Evolutionary conservation across 78 protist genomes (phyloP), one percentile per base, ranked within the genome.

Genomic region (Cavenderia fasciculata): DNA sequence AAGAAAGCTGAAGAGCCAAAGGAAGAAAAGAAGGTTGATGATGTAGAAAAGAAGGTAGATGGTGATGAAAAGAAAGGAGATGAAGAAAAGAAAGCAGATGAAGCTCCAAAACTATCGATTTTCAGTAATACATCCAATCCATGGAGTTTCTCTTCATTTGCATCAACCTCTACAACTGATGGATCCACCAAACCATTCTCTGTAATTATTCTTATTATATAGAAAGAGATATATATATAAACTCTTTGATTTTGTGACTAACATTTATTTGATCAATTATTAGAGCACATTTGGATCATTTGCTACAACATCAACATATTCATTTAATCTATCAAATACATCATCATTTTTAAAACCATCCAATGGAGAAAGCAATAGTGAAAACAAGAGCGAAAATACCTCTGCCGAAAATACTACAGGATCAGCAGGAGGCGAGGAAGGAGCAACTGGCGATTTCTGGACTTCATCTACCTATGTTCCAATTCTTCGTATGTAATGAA

Each of bases 251-350:
- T 10, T 57, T 57, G 63, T 57, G 27, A 23, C 4, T 27, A 27
- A 6, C 27, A n/a, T 5, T 36, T 21, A 4, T 38, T 43, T 3
- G 72, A 38, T 40, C 72, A 63, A 38, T 63, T 63, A 27, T n/a
- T n/a, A n/a, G n/a, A n/a, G n/a, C n/a, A n/a, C 51, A 33, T 63
- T 63, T 34, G 6, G 38, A 40, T 63, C 87, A 47, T 38, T 47
- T 1, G 36, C 68, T 41, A 43, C 59, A 62, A 2, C 87, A 77
- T 19, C 87, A 31, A 29, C 78, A 71, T 77, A 62, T 40, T 62
- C 87, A 62, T 77, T 77, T 47, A 62, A 77, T 47, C 49, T 77
- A 62, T 62, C 59, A 23, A 31, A 59, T 4, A 77, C 87, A 36
- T 63, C 87, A 31, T 23, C 62, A 19, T 77, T 77, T 36, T 29